Evolutionary conservation across 176 grass and related monocot species (phyloP), one percentile per base, ranked within the genome.

Genomic region (Carex littledalei): DNA sequence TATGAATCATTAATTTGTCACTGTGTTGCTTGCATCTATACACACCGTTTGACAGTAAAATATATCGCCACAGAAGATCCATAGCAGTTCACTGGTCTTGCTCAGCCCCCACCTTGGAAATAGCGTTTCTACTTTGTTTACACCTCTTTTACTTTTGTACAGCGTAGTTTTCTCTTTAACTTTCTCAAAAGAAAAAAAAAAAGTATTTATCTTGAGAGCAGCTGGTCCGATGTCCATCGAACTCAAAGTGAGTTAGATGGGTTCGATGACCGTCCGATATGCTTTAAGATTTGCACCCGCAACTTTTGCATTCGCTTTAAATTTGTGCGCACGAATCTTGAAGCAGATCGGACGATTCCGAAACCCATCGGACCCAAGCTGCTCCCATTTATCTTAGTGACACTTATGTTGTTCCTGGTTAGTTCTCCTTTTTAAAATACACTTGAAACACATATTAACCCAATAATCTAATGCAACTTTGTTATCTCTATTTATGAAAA

Each of bases 71-170:
- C 54, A 58, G 22, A 37, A 55, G 54, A 60, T 35, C 77, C 32
- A 3, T 13, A 6, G 1, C 20, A 60, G 4, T 1, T 60, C 16
- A 61, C 8, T 81, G 31, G 9, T 81, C 16, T 61, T 63, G 20
- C 35, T 13, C 32, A 63, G 4, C 15, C 35, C 29, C 35, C 12
- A 81, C 81, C 45, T 84, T 21, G 87, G 39, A 4, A 61, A 57
- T 64, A 29, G 6, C 5, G 9, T 83, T 54, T 72, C 13, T 55
- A 45, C 43, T 59, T 88, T 64, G 31, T 70, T 78, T 26, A 26
- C 16, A n/a, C 22, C 52, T 66, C 31, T 58, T 78, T 65, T 56
- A 78, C 74, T 78, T 78, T 78, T 78, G 24, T 78, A 35, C 26
- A 78, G 74, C 73, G 6, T 55, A 55, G 74, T 78, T 49, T 57